These are phyloP conservation scores for Phaeotremella fagi DNA, from an alignment of 768 basidiomycete species.

Conservation along the genomic window DNA sequence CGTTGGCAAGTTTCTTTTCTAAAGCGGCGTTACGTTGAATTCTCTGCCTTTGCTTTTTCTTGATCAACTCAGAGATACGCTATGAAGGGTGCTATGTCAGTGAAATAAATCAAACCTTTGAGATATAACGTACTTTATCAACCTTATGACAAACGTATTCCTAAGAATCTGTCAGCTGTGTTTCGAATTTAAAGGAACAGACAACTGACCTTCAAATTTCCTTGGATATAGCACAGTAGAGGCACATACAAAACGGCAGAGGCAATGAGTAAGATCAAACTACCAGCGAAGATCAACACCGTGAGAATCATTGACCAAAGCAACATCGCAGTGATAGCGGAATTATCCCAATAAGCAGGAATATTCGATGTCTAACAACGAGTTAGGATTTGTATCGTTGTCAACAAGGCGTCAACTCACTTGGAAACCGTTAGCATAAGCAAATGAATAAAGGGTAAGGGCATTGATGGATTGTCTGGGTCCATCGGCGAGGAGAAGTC, in stretches of 20 bases:
- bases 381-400: too few species aligned
- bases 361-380: conserved; percentile 57
- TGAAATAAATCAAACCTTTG: too few species aligned
- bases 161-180: conserved; percentile 47
- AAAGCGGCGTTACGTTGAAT: conserved; percentile 70
- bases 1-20: conserved; percentile 85
- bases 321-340: conserved; percentile 70
- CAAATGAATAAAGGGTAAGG: conserved; percentile 93
- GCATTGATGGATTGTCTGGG: conserved; percentile 97
- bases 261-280: conserved; percentile 69
- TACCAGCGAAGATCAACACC: conserved; percentile 77
- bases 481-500: conserved; percentile 82
- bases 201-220: conserved; percentile 76
- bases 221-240: conserved; percentile 90
- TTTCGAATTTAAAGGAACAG: neutral
- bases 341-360: conserved; percentile 53
- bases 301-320: conserved; percentile 88
- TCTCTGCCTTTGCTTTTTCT: conserved; percentile 81
- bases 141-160: conserved; percentile 99
- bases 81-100: conserved; percentile 42
- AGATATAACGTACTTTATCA: conserved; percentile 69
- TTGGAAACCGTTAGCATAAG: conserved; percentile 64
- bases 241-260: conserved; percentile 89
- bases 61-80: conserved; percentile 92
- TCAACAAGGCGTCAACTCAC: too few species aligned